Evolutionary conservation across 2,329 filamentous ascomycete genomes (phyloP).

Genomic region (Elsinoe arachidis): DNA sequence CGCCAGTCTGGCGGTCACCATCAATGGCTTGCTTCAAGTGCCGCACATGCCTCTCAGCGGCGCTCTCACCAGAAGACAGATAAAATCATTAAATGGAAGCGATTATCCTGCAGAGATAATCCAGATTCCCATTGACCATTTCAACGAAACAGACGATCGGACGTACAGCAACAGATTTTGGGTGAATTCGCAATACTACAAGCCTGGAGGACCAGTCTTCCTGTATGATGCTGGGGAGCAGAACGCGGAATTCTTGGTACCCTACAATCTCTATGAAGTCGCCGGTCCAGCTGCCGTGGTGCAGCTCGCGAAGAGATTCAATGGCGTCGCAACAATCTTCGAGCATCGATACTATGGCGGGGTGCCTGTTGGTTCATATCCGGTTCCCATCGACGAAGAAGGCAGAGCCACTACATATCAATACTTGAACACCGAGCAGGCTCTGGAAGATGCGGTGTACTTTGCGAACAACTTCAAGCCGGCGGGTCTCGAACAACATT

Average conservation of each 20-base stretch:
- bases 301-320: slow-evolving; percentile 16
- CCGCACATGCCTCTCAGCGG: slow-evolving; percentile 3
- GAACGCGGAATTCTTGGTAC: slow-evolving; percentile 16
- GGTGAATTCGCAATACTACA: slow-evolving; percentile 18
- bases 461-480: slow-evolving; percentile 20
- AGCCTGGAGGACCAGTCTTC: slow-evolving; percentile 18
- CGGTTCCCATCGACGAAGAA: slow-evolving; percentile 15
- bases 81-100: slow-evolving; percentile 8
- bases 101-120: slow-evolving; percentile 13
- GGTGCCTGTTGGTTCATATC: slow-evolving; percentile 14
- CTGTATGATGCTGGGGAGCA: slow-evolving; percentile 19
- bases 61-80: background rate
- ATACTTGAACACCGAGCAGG: slow-evolving; percentile 20
- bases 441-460: slow-evolving; percentile 20
- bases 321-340: slow-evolving; percentile 18
- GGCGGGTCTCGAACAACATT: slow-evolving; percentile 14
- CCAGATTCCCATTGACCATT: slow-evolving; percentile 20
- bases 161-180: slow-evolving; percentile 18
- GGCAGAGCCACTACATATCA: slow-evolving; percentile 18
- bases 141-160: slow-evolving; percentile 17
- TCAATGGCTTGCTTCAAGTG: background rate
- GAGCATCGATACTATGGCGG: slow-evolving; percentile 21
- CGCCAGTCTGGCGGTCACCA: background rate
- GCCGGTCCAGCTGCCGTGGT: slow-evolving; percentile 17
- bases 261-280: slow-evolving; percentile 17